Evolutionary conservation across 176 grass and related monocot species (phyloP).

Genomic region (Aegilops bicornis): DNA sequence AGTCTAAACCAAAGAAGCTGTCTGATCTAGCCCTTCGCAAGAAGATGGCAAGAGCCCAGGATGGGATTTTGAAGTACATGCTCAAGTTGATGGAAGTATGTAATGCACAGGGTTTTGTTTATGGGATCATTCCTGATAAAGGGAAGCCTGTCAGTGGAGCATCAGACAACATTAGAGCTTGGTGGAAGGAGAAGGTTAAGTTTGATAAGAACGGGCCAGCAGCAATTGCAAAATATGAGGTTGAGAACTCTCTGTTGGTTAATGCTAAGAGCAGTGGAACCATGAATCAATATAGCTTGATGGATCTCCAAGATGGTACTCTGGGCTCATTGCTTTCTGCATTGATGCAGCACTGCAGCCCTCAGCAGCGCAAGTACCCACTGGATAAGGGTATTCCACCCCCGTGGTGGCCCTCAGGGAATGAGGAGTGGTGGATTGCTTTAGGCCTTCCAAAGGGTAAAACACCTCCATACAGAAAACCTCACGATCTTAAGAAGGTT

Average conservation of each 20-base stretch:
- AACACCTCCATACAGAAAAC: slow-evolving; percentile 50
- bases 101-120: slow-evolving; percentile 49
- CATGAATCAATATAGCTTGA: slow-evolving; percentile 29
- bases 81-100: slow-evolving; percentile 69
- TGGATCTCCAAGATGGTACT: slow-evolving; percentile 58
- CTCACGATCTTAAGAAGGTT: slow-evolving; percentile 66
- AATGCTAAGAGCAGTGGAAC: neutral
- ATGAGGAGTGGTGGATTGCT: slow-evolving; percentile 54
- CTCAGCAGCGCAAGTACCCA: slow-evolving; percentile 57
- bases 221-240: slow-evolving; percentile 43
- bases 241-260: slow-evolving; percentile 29
- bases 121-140: slow-evolving; percentile 46
- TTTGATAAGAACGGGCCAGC: slow-evolving; percentile 57
- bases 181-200: slow-evolving; percentile 63
- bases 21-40: slow-evolving; percentile 82
- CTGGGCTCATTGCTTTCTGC: slow-evolving; percentile 65
- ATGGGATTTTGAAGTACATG: slow-evolving; percentile 97
- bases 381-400: slow-evolving; percentile 48
- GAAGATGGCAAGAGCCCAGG: slow-evolving; percentile 81
- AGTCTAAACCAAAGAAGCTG: slow-evolving; percentile 53
- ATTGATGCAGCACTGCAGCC: slow-evolving; percentile 53
- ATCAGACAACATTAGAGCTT: slow-evolving; percentile 57
- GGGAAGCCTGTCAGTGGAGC: slow-evolving; percentile 52
- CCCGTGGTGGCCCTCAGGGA: slow-evolving; percentile 65
- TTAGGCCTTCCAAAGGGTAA: slow-evolving; percentile 32